phyloP scores from a whole-genome alignment of 257 asterid genomes.

The Solanum pennellii region DNA sequence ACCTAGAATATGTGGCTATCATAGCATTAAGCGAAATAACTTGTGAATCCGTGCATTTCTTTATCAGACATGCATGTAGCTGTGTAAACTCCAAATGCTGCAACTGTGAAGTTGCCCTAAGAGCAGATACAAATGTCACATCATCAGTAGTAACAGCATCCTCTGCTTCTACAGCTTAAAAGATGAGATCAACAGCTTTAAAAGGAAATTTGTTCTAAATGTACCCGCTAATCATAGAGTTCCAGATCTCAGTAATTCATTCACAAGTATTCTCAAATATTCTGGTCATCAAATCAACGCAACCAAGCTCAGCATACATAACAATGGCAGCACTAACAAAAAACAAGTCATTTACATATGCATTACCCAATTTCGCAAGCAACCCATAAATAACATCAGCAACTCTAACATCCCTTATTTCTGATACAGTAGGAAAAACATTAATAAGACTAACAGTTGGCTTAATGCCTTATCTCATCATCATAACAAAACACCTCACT shows the following conservation, averaged over 20 bases:
- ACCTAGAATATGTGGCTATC: too few relatives aligned
- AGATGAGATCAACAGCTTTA: slow-evolving; percentile 42
- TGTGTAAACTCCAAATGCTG: slow-evolving; percentile 36
- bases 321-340: slow-evolving; percentile 64
- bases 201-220: slow-evolving; percentile 36
- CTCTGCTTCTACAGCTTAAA: slow-evolving; percentile 27
- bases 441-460: slow-evolving; percentile 60
- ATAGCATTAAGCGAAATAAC: too few relatives aligned
- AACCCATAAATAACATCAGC: slow-evolving; percentile 34
- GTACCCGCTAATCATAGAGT: slow-evolving; percentile 56
- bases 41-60: too few relatives aligned
- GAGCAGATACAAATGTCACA: slow-evolving; percentile 51
- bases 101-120: slow-evolving; percentile 54
- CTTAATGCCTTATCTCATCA: slow-evolving; percentile 39
- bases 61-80: slow-evolving; percentile 33
- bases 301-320: slow-evolving; percentile 60
- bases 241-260: slow-evolving; percentile 64
- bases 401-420: too few relatives aligned
- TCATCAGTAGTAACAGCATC: slow-evolving; percentile 33
- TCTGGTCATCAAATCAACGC: slow-evolving; percentile 32
- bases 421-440: slow-evolving; percentile 30
- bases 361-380: slow-evolving; percentile 35
- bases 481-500: slow-evolving; percentile 37
- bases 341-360: slow-evolving; percentile 39
- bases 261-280: slow-evolving; percentile 44